Evolutionary conservation across 1,284 basidiomycete species (phyloP).

Genomic region (Porogramme epimiltina): DNA sequence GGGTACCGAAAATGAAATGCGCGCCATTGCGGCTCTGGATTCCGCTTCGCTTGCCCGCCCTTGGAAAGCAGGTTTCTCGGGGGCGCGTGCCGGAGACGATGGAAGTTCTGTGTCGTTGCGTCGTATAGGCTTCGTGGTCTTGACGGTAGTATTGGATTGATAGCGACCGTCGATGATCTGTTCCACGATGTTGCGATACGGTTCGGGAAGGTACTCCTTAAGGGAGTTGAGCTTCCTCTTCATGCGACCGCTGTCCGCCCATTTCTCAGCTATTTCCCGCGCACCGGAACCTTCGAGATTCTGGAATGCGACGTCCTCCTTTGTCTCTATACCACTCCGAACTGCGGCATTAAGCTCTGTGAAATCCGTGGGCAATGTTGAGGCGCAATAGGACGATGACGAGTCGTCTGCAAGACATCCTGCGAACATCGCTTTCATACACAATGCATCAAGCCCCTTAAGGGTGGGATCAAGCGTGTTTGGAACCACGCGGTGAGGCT

Average conservation of each 20-base stretch:
- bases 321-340: slow-evolving; percentile 25
- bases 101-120: neutral
- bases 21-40: slow-evolving; percentile 28
- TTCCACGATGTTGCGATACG: slow-evolving; percentile 29
- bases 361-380: slow-evolving; percentile 10
- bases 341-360: slow-evolving; percentile 21
- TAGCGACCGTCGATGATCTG: slow-evolving; percentile 24
- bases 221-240: slow-evolving; percentile 46
- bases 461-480: slow-evolving; percentile 74
- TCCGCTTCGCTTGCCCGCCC: slow-evolving; percentile 26
- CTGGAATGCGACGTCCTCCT: slow-evolving; percentile 50
- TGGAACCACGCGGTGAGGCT: slow-evolving; percentile 72
- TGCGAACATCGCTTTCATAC: slow-evolving; percentile 68
- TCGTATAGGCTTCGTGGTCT: neutral
- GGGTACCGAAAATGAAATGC: slow-evolving; percentile 7
- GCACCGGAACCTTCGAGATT: slow-evolving; percentile 63
- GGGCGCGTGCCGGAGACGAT: neutral
- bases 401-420: slow-evolving; percentile 45
- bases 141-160: neutral
- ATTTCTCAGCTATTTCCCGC: slow-evolving; percentile 44
- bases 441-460: slow-evolving; percentile 68
- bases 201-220: slow-evolving; percentile 41
- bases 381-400: neutral
- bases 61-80: slow-evolving; percentile 2
- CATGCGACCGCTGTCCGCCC: slow-evolving; percentile 53